Conservation (phyloP, 2,329 filamentous ascomycete species). For the Fusarium dimerum region DNA sequence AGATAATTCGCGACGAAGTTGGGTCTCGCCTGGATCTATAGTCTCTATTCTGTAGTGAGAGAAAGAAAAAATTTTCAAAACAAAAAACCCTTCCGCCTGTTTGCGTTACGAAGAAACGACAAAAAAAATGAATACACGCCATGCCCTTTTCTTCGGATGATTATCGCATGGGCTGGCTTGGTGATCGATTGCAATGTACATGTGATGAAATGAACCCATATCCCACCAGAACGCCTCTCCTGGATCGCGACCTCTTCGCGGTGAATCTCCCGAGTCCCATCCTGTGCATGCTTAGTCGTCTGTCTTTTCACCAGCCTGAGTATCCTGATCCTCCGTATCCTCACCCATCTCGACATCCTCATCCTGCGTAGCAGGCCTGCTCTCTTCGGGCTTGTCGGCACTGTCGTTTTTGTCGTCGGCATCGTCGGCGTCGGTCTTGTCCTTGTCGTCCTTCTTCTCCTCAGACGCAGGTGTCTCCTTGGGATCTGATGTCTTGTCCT, state of each 20-base stretch:
- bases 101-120: neutral
- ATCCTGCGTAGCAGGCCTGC: conserved; percentile 40
- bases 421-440: conserved; percentile 7
- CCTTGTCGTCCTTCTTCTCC: conserved; percentile 27
- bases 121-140: no score
- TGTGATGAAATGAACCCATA: conserved; percentile 16
- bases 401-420: conserved; percentile 18
- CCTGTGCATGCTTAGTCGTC: conserved; percentile 29
- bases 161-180: neutral
- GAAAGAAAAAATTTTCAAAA: conserved; percentile 1
- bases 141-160: no score
- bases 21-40: conserved; percentile 7
- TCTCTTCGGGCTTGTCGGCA: conserved; percentile 27
- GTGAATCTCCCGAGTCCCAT: neutral
- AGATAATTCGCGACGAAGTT: conserved; percentile 9
- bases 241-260: conserved; percentile 7
- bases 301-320: conserved; percentile 36
- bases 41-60: neutral
- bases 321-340: conserved; percentile 45
- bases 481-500: conserved; percentile 26
- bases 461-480: conserved; percentile 23
- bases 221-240: conserved; percentile 28
- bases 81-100: neutral
- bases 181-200: neutral
- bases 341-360: conserved; percentile 53